phyloP scores from a whole-genome alignment of 345 rosid genomes.

The Sisymbrium altissimum region DNA sequence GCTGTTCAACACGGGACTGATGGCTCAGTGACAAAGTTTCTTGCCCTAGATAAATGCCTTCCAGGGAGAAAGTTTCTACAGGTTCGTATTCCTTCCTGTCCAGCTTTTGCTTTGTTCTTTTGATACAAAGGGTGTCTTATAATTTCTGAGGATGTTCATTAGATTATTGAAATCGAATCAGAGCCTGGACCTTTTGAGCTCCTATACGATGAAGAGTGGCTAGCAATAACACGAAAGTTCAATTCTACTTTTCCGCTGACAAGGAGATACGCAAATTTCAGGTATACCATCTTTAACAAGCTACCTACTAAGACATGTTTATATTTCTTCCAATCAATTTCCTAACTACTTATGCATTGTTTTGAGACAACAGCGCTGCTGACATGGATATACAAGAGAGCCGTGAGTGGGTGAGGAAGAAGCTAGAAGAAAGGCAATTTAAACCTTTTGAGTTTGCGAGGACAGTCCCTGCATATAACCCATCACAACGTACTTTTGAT shows the following conservation, averaged over 20 bases:
- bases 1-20: constrained; percentile 72
- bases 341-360: not conserved
- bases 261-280: constrained; percentile 40
- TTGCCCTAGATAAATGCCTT: constrained; percentile 86
- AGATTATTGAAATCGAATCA: constrained; percentile 82
- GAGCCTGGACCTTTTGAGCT: constrained; percentile 73
- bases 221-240: constrained; percentile 62
- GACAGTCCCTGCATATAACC: constrained; percentile 60
- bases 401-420: constrained; percentile 62
- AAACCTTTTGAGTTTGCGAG: constrained; percentile 69
- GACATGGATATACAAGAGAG: constrained; percentile 55
- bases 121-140: constrained; percentile 20
- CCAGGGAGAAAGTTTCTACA: constrained; percentile 73
- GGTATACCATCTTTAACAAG: constrained; percentile 40
- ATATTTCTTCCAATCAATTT: not conserved
- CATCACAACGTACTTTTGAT: constrained; percentile 38
- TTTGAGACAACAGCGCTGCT: constrained; percentile 39
- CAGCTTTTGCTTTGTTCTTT: constrained; percentile 2
- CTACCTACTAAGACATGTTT: not conserved
- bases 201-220: constrained; percentile 89
- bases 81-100: constrained; percentile 38
- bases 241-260: constrained; percentile 72
- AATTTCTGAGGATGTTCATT: constrained; percentile 17
- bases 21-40: constrained; percentile 78
- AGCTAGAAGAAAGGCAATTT: constrained; percentile 57